Conservation (phyloP, 306 rosid species). For the Purshia tridentata region DNA sequence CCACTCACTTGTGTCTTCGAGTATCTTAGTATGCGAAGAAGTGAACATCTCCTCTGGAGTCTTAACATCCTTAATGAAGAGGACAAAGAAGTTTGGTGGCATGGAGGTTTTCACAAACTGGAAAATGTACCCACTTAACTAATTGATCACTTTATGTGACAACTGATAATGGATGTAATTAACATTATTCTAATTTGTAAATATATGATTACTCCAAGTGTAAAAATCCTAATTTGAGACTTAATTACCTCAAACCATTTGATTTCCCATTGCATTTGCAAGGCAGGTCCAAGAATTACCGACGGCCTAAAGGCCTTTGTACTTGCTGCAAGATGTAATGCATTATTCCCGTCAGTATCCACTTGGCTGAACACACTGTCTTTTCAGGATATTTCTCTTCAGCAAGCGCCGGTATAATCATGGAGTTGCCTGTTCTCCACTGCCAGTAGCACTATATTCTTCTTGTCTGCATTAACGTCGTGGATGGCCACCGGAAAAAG, state of each 20-base stretch:
- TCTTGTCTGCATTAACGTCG: slow-evolving; percentile 34
- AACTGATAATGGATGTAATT: no score
- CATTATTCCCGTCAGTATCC: slow-evolving; percentile 45
- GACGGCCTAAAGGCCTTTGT: no score
- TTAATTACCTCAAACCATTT: slow-evolving; percentile 53
- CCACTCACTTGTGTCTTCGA: slow-evolving; percentile 53
- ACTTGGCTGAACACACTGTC: slow-evolving; percentile 32
- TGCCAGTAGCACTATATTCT: slow-evolving; percentile 50
- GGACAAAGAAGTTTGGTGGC: slow-evolving; percentile 41
- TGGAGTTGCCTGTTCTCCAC: slow-evolving; percentile 50
- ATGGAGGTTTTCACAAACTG: slow-evolving; percentile 50
- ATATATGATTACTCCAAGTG: no score
- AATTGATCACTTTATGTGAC: no score
- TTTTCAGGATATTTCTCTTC: not conserved
- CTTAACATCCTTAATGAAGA: slow-evolving; percentile 32
- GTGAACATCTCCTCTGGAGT: slow-evolving; percentile 50
- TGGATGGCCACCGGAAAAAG: slow-evolving; percentile 45
- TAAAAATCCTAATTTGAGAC: no score
- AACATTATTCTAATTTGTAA: no score
- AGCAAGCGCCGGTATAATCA: slow-evolving; percentile 32
- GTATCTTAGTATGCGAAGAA: slow-evolving; percentile 27
- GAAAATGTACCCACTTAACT: no score
- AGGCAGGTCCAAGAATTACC: slow-evolving; percentile 40
- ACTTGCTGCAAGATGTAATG: slow-evolving; percentile 58
- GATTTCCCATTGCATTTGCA: slow-evolving; percentile 57